Conservation (phyloP, 2,329 filamentous ascomycete genomes). For the Trichoderma brevicompactum region DNA sequence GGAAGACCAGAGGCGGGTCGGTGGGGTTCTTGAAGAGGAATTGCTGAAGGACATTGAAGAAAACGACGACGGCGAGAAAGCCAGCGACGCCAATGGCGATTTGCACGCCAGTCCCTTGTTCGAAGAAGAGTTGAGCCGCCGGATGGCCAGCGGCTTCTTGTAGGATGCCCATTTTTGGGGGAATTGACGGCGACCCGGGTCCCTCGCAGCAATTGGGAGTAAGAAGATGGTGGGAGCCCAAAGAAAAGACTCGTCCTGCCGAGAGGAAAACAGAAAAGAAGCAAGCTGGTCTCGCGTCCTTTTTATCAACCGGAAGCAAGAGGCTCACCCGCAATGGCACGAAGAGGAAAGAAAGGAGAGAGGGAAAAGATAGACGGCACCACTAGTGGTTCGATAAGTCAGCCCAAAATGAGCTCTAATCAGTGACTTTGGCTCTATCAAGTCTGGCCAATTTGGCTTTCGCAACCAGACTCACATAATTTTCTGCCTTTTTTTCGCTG, state of each 20-base stretch:
- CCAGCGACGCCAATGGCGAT: conserved; percentile 49
- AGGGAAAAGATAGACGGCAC: conserved; percentile 2
- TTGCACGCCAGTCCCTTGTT: conserved; percentile 54
- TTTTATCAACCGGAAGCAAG: conserved; percentile 20
- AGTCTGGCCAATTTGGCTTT: conserved; percentile 3
- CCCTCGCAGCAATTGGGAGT: not conserved
- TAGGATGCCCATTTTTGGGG: conserved; percentile 57
- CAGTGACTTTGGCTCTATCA: conserved; percentile 11
- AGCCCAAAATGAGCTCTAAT: conserved; percentile 25
- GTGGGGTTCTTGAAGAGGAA: conserved; percentile 80
- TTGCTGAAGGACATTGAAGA: conserved; percentile 81
- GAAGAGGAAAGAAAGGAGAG: conserved; percentile 2
- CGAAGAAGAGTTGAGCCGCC: conserved; percentile 54
- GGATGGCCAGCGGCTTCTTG: conserved; percentile 56
- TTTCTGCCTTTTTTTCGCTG: conserved; percentile 15
- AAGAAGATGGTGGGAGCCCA: not conserved
- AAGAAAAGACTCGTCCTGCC: not conserved
- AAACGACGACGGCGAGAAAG: conserved; percentile 60
- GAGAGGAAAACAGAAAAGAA: conserved; percentile 2
- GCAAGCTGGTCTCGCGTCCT: conserved; percentile 8
- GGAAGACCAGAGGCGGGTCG: conserved; percentile 80
- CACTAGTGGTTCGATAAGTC: conserved; percentile 28
- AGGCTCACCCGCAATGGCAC: too few relatives aligned
- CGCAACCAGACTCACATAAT: conserved; percentile 1
- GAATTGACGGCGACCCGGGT: not conserved